A percentile compares a stretch with the other conserved stretches of the same genome.
Evolutionary conservation across 1,284 basidiomycete species (phyloP).

Genomic region (Porogramme epimiltina): DNA sequence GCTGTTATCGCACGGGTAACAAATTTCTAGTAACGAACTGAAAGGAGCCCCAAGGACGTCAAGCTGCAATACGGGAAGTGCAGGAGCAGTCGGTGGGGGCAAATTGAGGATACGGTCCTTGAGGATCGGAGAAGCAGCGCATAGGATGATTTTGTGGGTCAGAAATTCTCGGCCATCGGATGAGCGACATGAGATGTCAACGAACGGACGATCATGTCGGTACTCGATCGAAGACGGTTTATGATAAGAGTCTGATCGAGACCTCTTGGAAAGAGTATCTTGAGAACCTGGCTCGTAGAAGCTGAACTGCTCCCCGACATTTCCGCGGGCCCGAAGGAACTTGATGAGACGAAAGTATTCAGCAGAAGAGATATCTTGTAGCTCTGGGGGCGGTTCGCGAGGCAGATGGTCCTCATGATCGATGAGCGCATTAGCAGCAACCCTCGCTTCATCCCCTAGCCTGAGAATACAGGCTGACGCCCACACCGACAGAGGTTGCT

Average conservation of each 20-base stretch:
- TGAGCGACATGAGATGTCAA: conserved; percentile 11
- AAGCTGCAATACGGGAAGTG: not conserved
- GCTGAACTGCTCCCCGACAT: conserved; percentile 3
- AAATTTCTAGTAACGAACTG: conserved; percentile 3
- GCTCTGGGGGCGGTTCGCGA: conserved; percentile 1
- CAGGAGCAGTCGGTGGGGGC: not conserved
- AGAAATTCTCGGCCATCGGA: conserved; percentile 2
- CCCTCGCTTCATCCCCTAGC: conserved; percentile 1
- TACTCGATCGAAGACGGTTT: not conserved
- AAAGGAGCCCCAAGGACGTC: not conserved
- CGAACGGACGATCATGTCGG: conserved; percentile 1
- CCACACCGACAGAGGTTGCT: conserved; percentile 7
- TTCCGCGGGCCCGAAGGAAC: conserved; percentile 10
- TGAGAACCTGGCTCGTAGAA: conserved; percentile 4
- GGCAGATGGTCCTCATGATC: not conserved
- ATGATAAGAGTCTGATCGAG: too few relatives aligned
- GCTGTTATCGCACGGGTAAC: not conserved
- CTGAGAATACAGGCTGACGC: conserved; percentile 4
- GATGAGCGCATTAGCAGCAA: conserved; percentile 2
- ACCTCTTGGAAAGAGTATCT: not conserved
- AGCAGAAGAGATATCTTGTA: conserved; percentile 14
- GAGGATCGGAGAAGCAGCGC: conserved; percentile 5
- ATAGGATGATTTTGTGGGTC: conserved; percentile 9
- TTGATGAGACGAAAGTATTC: conserved; percentile 15
- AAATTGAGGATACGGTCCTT: not conserved